A percentile compares a stretch with the other conserved stretches of the same genome.
These are phyloP conservation scores for Pachyrhizus erosus DNA, from an alignment of 306 rosid genomes.

Conservation along the genomic window DNA sequence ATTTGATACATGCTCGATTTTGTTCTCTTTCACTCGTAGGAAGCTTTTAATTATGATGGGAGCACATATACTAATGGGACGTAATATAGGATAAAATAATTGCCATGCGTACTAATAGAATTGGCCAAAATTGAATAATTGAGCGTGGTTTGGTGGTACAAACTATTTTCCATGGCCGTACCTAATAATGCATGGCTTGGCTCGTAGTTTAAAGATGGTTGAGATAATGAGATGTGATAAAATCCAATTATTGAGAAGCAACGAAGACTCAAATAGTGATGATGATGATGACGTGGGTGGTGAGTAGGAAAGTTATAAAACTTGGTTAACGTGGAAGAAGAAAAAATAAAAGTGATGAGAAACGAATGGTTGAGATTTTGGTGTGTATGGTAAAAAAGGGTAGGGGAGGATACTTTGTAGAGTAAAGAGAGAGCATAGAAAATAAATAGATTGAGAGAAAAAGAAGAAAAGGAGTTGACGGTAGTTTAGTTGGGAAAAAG, in stretches of 20 bases:
- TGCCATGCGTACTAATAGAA: background rate
- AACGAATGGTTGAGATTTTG: constrained; percentile 18
- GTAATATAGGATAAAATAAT: background rate
- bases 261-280: background rate
- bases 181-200: constrained; percentile 41
- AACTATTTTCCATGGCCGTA: constrained; percentile 25
- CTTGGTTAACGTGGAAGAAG: background rate
- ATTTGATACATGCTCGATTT: background rate
- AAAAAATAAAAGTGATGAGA: constrained; percentile 6
- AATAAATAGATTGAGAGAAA: background rate
- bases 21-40: background rate
- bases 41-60: background rate
- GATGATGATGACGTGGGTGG: background rate
- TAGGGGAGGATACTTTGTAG: background rate
- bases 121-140: constrained; percentile 23
- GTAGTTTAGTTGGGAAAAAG: constrained; percentile 39
- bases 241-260: constrained; percentile 34
- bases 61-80: constrained; percentile 15
- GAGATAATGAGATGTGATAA: constrained; percentile 9
- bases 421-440: background rate
- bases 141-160: constrained; percentile 37
- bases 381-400: constrained; percentile 11
- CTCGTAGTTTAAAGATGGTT: constrained; percentile 35
- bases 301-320: background rate
- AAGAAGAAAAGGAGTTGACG: constrained; percentile 27